phyloP scores from a whole-genome alignment of 768 basidiomycete genomes.

The Daedalea quercina region DNA sequence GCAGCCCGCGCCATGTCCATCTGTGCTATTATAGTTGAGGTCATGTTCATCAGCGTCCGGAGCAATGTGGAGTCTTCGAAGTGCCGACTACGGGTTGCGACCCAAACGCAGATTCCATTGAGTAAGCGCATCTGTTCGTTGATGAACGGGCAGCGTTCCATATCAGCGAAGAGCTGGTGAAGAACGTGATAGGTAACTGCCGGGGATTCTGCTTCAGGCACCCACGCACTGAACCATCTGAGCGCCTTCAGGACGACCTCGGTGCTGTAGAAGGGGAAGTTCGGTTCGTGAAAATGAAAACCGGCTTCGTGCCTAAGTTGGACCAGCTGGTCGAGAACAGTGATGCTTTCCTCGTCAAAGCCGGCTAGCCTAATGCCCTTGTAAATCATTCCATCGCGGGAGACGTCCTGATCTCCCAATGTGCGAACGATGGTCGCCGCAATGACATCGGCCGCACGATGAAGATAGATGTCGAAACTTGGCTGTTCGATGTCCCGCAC shows the following conservation, averaged over 20 bases:
- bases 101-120: slow-evolving; percentile 68
- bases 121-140: slow-evolving; percentile 78
- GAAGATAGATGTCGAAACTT: slow-evolving; percentile 30
- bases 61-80: slow-evolving; percentile 58
- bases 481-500: slow-evolving; percentile 24
- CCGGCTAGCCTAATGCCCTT: slow-evolving; percentile 34
- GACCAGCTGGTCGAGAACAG: slow-evolving; percentile 45
- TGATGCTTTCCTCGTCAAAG: slow-evolving; percentile 29
- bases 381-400: slow-evolving; percentile 42
- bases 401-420: slow-evolving; percentile 62
- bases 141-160: slow-evolving; percentile 64
- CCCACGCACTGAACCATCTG: slow-evolving; percentile 46
- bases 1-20: slow-evolving; percentile 59
- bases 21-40: slow-evolving; percentile 58
- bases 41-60: slow-evolving; percentile 61
- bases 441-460: slow-evolving; percentile 47
- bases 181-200: slow-evolving; percentile 74
- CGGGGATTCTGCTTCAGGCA: slow-evolving; percentile 35
- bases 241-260: slow-evolving; percentile 46
- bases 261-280: slow-evolving; percentile 53
- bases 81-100: slow-evolving; percentile 50
- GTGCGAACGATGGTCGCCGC: slow-evolving; percentile 52
- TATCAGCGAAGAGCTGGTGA: slow-evolving; percentile 60
- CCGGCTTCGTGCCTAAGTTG: slow-evolving; percentile 42
- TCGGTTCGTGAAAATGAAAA: slow-evolving; percentile 54